Percentiles rank a stretch among this genome's conserved stretches.
These are phyloP conservation scores for Fusarium dimerum DNA, from an alignment of 2,329 filamentous ascomycete genomes.

Conservation along the genomic window DNA sequence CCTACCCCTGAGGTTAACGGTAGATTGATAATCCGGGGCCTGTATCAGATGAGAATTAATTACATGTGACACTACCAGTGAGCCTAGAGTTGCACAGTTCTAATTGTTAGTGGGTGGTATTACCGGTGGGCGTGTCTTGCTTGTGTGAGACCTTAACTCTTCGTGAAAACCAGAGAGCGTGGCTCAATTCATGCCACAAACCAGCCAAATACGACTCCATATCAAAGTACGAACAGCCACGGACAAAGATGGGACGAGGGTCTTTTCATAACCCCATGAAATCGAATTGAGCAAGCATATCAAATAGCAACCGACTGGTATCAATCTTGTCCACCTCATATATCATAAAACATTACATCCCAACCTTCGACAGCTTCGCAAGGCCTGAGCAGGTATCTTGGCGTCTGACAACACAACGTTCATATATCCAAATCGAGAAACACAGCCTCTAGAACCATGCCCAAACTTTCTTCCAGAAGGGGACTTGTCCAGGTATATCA, in stretches of 20 bases:
- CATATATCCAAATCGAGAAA: neutral
- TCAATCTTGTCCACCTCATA: neutral
- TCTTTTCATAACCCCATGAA: no score
- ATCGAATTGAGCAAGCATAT: no score
- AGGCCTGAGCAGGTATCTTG: neutral
- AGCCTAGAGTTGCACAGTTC: no score
- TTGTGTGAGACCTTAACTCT: no score
- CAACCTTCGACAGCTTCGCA: neutral
- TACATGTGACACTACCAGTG: slow-evolving; percentile 1
- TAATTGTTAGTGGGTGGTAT: no score
- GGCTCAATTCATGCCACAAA: no score
- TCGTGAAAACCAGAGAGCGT: no score
- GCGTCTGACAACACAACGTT: neutral
- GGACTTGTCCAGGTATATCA: slow-evolving; percentile 27
- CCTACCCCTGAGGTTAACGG: slow-evolving; percentile 20
- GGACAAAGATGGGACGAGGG: no score
- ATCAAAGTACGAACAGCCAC: no score
- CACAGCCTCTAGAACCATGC: slow-evolving; percentile 38
- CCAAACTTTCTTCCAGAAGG: slow-evolving; percentile 48
- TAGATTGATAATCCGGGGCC: slow-evolving; percentile 3
- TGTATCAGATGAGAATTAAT: neutral
- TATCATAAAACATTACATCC: neutral
- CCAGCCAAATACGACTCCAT: no score
- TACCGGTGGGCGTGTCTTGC: no score
- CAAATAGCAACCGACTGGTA: neutral